These are phyloP conservation scores for Withania somnifera DNA, from an alignment of 305 asterid species.

Conservation along the genomic window DNA sequence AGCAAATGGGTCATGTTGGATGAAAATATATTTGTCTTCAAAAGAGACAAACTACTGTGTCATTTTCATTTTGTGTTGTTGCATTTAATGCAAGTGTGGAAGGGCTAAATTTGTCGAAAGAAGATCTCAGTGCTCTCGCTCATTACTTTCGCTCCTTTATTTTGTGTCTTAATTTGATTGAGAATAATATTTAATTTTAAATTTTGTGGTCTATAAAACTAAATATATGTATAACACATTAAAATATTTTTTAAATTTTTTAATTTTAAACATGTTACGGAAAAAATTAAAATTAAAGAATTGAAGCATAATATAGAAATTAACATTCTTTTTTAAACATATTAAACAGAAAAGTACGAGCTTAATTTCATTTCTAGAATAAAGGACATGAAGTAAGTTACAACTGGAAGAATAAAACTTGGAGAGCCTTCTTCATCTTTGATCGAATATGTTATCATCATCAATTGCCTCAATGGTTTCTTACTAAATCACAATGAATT, in stretches of 20 bases:
- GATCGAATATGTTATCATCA: too few relatives aligned
- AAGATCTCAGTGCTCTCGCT: neutral
- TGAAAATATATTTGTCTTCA: neutral
- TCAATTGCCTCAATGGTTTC: too few relatives aligned
- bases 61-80: neutral
- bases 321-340: too few relatives aligned
- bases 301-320: too few relatives aligned
- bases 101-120: neutral
- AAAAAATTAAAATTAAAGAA: too few relatives aligned
- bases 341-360: too few relatives aligned
- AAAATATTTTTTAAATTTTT: neutral
- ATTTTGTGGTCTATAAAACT: neutral
- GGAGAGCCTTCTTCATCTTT: too few relatives aligned
- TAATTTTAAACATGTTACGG: neutral
- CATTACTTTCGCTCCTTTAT: neutral
- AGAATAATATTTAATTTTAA: neutral
- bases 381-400: too few relatives aligned
- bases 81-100: neutral
- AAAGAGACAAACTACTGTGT: neutral
- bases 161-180: neutral
- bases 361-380: too few relatives aligned
- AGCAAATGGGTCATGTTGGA: neutral
- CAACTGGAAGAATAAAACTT: too few relatives aligned
- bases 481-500: too few relatives aligned
- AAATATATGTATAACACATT: neutral